These are phyloP conservation scores for Backusella liffmaniae DNA, from an alignment of 192 early-diverging fungal species.

Conservation along the genomic window DNA sequence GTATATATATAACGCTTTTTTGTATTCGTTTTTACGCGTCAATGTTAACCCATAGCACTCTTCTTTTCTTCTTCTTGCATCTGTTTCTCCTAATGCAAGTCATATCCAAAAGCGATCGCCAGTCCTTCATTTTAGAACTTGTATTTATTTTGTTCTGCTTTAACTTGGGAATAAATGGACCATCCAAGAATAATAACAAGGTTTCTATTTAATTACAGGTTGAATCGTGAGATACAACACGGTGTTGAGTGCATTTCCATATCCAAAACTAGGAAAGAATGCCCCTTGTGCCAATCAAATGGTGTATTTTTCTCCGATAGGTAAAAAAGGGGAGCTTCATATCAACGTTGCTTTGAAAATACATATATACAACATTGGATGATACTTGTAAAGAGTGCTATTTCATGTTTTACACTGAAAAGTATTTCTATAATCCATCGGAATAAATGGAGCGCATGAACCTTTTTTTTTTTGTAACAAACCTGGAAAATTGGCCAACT, in stretches of 20 bases:
- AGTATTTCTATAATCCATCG: too few species aligned
- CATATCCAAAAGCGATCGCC: too few species aligned
- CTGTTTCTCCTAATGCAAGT: too few species aligned
- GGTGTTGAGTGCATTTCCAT: neutral
- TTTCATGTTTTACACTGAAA: too few species aligned
- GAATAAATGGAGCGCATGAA: neutral
- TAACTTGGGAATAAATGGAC: too few species aligned
- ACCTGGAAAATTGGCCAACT: neutral
- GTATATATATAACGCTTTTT: neutral
- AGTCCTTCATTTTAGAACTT: too few species aligned
- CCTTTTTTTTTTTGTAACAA: neutral
- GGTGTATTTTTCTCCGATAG: neutral
- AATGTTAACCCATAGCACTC: neutral
- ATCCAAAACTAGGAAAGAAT: neutral
- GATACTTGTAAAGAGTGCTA: neutral
- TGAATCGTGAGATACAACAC: neutral
- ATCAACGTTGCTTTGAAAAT: neutral
- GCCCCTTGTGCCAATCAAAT: neutral
- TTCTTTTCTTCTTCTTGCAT: too few species aligned
- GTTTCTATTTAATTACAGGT: too few species aligned
- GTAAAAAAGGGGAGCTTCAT: neutral
- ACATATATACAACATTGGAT: neutral
- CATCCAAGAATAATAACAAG: too few species aligned
- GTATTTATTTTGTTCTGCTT: too few species aligned
- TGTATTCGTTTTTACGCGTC: neutral